Conservation (phyloP, 257 asterid species). For the Datura wrightii region DNA sequence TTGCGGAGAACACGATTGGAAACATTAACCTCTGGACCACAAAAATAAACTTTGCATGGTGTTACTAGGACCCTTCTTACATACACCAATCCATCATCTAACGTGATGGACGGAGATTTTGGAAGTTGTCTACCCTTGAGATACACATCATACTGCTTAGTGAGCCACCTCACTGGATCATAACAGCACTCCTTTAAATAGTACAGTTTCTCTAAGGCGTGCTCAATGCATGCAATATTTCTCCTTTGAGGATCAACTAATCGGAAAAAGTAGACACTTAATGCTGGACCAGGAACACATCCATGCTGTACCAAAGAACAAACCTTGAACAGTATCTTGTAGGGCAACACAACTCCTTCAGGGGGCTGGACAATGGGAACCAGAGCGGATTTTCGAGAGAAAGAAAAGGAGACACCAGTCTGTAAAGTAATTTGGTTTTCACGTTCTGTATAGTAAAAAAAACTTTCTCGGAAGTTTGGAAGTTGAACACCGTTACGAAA, state of each 20-base stretch:
- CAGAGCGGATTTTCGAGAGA: conserved; percentile 39
- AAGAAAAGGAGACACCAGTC: conserved; percentile 52
- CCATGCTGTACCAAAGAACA: conserved; percentile 81
- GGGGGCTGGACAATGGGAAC: conserved; percentile 80
- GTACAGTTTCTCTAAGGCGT: conserved; percentile 68
- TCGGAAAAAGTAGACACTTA: conserved; percentile 55
- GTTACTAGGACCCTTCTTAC: conserved; percentile 88
- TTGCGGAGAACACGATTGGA: conserved; percentile 88
- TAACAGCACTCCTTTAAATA: conserved; percentile 79
- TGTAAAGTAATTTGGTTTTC: conserved; percentile 46
- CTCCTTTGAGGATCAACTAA: conserved; percentile 54
- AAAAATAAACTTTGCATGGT: conserved; percentile 79
- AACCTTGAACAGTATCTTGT: conserved; percentile 61
- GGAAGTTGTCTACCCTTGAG: conserved; percentile 49
- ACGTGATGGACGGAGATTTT: conserved; percentile 59
- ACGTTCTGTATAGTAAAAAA: conserved; percentile 60
- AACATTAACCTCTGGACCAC: conserved; percentile 79
- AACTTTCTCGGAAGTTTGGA: conserved; percentile 67
- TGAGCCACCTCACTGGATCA: conserved; percentile 75
- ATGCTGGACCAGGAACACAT: conserved; percentile 74
- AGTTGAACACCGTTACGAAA: conserved; percentile 57
- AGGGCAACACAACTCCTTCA: conserved; percentile 52
- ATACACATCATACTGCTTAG: conserved; percentile 55
- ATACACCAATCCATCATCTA: conserved; percentile 79
- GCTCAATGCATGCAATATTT: conserved; percentile 56